These are phyloP conservation scores for Xanthoconium purpureum DNA, from an alignment of 768 basidiomycete genomes.

Conservation along the genomic window DNA sequence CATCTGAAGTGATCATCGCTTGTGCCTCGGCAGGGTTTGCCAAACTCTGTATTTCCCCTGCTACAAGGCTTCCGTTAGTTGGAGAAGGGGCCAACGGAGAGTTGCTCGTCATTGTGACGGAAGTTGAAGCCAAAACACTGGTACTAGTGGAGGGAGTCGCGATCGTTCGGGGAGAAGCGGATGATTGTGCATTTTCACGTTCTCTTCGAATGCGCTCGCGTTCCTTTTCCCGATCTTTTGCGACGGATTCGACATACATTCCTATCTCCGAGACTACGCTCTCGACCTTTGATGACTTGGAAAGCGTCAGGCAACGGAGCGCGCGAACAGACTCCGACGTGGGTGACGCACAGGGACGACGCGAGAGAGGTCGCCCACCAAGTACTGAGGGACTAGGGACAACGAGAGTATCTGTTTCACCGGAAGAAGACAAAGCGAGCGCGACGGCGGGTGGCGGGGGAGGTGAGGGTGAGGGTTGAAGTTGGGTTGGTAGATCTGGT, in stretches of 20 bases:
- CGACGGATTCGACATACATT: slow-evolving; percentile 70
- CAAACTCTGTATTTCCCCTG: slow-evolving; percentile 21
- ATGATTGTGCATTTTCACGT: slow-evolving; percentile 45
- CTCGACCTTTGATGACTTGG: slow-evolving; percentile 47
- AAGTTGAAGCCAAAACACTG: slow-evolving; percentile 8
- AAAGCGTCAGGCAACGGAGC: slow-evolving; percentile 52
- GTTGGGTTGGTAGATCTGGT: slow-evolving; percentile 61
- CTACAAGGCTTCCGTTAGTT: slow-evolving; percentile 5
- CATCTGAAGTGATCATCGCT: slow-evolving; percentile 11
- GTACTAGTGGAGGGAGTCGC: slow-evolving; percentile 23
- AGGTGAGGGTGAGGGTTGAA: slow-evolving; percentile 52
- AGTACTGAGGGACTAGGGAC: slow-evolving; percentile 11
- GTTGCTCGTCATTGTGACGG: slow-evolving; percentile 5
- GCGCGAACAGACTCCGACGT: slow-evolving; percentile 40
- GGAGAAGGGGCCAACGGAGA: slow-evolving; percentile 18
- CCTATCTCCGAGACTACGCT: slow-evolving; percentile 60
- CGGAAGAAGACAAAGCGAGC: slow-evolving; percentile 20
- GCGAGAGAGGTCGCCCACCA: slow-evolving; percentile 30
- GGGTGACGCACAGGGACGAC: slow-evolving; percentile 32
- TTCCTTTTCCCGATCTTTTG: slow-evolving; percentile 74
- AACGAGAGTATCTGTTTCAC: not conserved
- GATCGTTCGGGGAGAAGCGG: slow-evolving; percentile 25
- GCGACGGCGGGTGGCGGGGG: slow-evolving; percentile 35
- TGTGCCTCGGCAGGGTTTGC: slow-evolving; percentile 13
- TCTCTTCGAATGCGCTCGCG: slow-evolving; percentile 69